These are phyloP conservation scores for Gyrodon lividus DNA, from an alignment of 768 basidiomycete genomes.

Conservation along the genomic window DNA sequence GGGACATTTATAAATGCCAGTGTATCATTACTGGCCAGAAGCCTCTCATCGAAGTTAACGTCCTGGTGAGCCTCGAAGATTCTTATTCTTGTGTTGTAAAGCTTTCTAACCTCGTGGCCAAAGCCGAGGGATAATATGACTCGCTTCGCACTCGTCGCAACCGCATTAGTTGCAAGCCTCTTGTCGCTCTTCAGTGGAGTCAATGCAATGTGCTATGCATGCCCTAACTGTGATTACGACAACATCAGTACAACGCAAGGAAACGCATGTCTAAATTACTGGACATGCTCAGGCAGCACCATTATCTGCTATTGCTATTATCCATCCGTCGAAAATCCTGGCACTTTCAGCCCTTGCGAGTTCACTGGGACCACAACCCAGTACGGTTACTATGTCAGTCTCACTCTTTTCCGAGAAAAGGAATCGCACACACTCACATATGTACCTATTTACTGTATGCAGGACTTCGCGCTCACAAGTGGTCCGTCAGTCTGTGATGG, in stretches of 20 bases:
- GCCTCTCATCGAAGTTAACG: too few relatives aligned
- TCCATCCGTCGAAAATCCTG: constrained; percentile 9
- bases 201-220: constrained; percentile 2
- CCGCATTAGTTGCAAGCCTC: background rate
- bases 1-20: too few relatives aligned
- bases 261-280: constrained; percentile 7
- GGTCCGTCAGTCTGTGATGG: constrained; percentile 4
- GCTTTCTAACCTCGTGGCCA: too few relatives aligned
- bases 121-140: background rate
- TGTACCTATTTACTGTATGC: too few relatives aligned
- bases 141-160: background rate
- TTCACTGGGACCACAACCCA: background rate
- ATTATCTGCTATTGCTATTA: constrained; percentile 15
- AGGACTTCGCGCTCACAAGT: background rate
- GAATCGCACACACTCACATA: background rate
- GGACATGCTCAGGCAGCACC: constrained; percentile 6
- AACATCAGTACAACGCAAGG: background rate
- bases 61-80: too few relatives aligned
- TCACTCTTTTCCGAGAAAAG: background rate
- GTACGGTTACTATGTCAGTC: background rate
- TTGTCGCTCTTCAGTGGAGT: constrained; percentile 1
- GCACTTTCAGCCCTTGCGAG: constrained; percentile 9
- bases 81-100: too few relatives aligned
- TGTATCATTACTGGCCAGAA: too few relatives aligned
- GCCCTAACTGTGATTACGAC: constrained; percentile 3